A percentile compares a stretch with the other conserved stretches of the same genome.
phyloP scores from a whole-genome alignment of 257 asterid genomes.

The Craterostigma plantagineum region DNA sequence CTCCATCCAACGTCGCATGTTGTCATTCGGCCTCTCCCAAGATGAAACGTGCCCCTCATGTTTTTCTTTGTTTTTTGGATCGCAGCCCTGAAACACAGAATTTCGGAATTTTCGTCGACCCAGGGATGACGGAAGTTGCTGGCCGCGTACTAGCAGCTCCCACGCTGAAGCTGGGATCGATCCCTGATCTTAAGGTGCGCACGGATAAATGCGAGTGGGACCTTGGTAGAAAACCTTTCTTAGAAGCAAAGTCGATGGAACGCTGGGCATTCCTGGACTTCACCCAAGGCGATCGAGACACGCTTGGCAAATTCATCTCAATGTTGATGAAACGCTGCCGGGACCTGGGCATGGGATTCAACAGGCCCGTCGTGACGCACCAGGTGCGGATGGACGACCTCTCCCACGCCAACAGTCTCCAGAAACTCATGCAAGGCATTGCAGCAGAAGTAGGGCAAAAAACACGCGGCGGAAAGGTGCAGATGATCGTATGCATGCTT shows the following conservation, averaged over 20 bases:
- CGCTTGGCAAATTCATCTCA: conserved; percentile 52
- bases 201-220: conserved; percentile 89
- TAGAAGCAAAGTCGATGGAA: conserved; percentile 52
- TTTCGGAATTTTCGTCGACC: no score
- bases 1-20: no score
- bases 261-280: conserved; percentile 79
- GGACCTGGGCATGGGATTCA: conserved; percentile 58
- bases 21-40: no score
- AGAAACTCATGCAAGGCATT: conserved; percentile 50
- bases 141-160: conserved; percentile 90
- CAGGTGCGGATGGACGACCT: conserved; percentile 56
- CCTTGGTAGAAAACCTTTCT: conserved; percentile 71
- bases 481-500: conserved; percentile 78
- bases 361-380: conserved; percentile 27
- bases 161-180: conserved; percentile 71
- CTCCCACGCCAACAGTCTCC: conserved; percentile 59
- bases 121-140: no score
- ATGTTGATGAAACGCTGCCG: conserved; percentile 62
- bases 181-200: conserved; percentile 52
- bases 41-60: no score
- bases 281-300: conserved; percentile 74
- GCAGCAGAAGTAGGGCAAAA: conserved; percentile 40
- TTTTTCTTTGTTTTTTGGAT: no score
- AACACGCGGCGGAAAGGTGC: conserved; percentile 46
- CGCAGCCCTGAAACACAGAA: no score